These are phyloP conservation scores for Apiospora rasikravindrae DNA, from an alignment of 2,329 filamentous ascomycete genomes.

Conservation along the genomic window DNA sequence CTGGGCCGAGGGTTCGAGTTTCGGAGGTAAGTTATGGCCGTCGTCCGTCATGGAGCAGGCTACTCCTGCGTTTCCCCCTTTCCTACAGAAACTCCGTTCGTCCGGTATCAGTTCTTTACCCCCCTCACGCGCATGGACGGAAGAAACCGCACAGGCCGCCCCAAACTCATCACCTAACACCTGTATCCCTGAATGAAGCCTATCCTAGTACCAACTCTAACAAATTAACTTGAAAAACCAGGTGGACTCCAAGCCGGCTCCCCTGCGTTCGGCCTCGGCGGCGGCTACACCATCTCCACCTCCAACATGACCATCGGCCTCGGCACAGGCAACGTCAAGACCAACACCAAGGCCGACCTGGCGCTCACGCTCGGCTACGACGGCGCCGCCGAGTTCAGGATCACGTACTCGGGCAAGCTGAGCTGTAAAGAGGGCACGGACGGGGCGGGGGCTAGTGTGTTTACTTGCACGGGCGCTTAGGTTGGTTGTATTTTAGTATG, in stretches of 20 bases:
- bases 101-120: background rate
- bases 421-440: background rate
- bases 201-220: background rate
- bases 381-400: slow-evolving; percentile 7
- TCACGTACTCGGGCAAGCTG: background rate
- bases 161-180: background rate
- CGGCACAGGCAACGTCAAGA: background rate
- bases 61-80: background rate
- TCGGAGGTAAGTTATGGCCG: background rate
- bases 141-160: background rate
- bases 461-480: background rate
- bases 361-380: background rate
- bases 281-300: slow-evolving; percentile 11
- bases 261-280: slow-evolving; percentile 12
- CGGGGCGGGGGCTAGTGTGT: background rate
- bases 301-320: slow-evolving; percentile 11
- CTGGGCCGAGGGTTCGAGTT: background rate
- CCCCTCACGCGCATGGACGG: background rate
- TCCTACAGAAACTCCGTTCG: background rate
- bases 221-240: background rate
- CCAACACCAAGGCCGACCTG: slow-evolving; percentile 4
- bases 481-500: background rate
- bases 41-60: background rate
- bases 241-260: slow-evolving; percentile 17
- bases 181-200: background rate